Evolutionary conservation across 495 filamentous ascomycete species (phyloP).

Genomic region (Clohesyomyces aquaticus): DNA sequence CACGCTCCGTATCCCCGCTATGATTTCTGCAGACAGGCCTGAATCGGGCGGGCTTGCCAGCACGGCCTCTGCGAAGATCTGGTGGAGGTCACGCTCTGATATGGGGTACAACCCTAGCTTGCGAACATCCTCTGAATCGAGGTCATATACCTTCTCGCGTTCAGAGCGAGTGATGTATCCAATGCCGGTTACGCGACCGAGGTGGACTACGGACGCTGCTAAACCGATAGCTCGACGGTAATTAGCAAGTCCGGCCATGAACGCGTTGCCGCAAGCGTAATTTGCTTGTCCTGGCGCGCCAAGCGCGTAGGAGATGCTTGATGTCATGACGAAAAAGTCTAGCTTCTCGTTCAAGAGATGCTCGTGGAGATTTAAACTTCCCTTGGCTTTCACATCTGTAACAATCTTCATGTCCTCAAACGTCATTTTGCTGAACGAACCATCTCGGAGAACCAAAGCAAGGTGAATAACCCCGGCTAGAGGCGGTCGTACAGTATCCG

Average conservation of each 20-base stretch:
- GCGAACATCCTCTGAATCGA: background rate
- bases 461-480: conserved; percentile 18
- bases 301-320: conserved; percentile 19
- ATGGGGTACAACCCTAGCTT: conserved; percentile 41
- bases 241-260: conserved; percentile 10
- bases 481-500: background rate
- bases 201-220: conserved; percentile 15
- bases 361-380: conserved; percentile 22
- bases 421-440: conserved; percentile 21
- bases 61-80: conserved; percentile 64
- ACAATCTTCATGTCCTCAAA: conserved; percentile 9
- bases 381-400: conserved; percentile 26
- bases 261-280: conserved; percentile 33
- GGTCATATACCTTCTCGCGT: background rate
- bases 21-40: conserved; percentile 22
- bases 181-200: conserved; percentile 9
- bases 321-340: conserved; percentile 37
- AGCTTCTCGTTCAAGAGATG: conserved; percentile 3
- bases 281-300: conserved; percentile 32
- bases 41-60: conserved; percentile 45
- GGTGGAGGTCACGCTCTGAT: conserved; percentile 63
- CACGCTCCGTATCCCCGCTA: conserved; percentile 38
- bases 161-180: conserved; percentile 10
- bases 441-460: conserved; percentile 14
- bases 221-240: conserved; percentile 16